Evolutionary conservation across 2,329 filamentous ascomycete species (phyloP).

Genomic region (Lomentospora prolificans): DNA sequence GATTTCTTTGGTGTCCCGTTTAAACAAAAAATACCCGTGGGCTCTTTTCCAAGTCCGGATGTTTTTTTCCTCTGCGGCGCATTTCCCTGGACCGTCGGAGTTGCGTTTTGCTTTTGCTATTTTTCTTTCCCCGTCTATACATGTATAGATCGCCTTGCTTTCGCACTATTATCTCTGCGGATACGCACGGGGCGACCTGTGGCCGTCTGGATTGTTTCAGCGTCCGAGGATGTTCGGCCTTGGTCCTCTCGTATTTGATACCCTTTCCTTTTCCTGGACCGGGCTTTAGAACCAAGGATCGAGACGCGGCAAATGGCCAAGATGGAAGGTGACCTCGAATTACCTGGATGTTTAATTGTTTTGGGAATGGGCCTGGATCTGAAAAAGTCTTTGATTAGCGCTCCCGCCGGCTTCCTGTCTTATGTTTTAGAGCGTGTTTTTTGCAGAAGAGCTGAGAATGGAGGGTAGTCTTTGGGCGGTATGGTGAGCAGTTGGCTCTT

Average conservation of each 20-base stretch:
- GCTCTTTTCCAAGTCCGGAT: slow-evolving; percentile 1
- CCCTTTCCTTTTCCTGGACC: slow-evolving; percentile 5
- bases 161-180: not conserved
- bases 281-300: slow-evolving; percentile 1
- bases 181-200: slow-evolving; percentile 5
- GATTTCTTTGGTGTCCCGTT: slow-evolving; percentile 2
- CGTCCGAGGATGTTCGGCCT: not conserved
- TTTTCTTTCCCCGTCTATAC: not conserved
- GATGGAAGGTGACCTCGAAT: not conserved
- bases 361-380: slow-evolving; percentile 1
- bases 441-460: too few species aligned
- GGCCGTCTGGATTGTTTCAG: not conserved
- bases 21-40: slow-evolving; percentile 2
- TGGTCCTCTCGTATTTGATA: not conserved
- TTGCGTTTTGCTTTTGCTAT: not conserved
- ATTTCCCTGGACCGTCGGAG: not conserved
- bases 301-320: not conserved
- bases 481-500: not conserved
- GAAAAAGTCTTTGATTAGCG: slow-evolving; percentile 4
- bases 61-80: not conserved
- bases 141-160: not conserved
- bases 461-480: too few species aligned
- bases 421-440: not conserved
- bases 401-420: slow-evolving; percentile 2
- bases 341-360: slow-evolving; percentile 2